phyloP scores from a whole-genome alignment of 225 moss, liverwort and hornwort species.

The Pleurozium schreberi region DNA sequence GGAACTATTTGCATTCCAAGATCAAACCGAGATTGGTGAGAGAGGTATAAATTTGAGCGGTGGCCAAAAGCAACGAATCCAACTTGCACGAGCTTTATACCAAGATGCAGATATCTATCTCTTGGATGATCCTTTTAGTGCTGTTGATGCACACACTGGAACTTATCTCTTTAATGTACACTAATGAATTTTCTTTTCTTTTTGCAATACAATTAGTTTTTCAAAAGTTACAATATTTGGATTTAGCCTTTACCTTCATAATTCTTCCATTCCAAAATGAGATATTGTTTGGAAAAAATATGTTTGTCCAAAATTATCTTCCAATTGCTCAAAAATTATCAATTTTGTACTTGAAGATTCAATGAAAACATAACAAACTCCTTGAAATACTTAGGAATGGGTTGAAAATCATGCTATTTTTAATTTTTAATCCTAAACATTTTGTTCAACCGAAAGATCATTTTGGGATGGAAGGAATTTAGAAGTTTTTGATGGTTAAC shows the following conservation, averaged over 20 bases:
- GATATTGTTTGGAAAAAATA: not conserved
- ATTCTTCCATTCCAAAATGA: not conserved
- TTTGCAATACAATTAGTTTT: not conserved
- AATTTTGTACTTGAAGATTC: not conserved
- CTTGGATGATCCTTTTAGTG: slow-evolving; percentile 63
- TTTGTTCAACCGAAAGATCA: not conserved
- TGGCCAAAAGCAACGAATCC: slow-evolving; percentile 61
- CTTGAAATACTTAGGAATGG: not conserved
- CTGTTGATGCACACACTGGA: slow-evolving; percentile 59
- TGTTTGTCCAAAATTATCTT: not conserved
- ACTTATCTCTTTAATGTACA: slow-evolving; percentile 42
- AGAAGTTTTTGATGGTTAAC: not conserved
- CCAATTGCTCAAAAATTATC: not conserved
- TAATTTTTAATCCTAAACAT: not conserved
- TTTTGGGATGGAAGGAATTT: not conserved
- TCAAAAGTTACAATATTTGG: not conserved
- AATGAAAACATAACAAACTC: not conserved
- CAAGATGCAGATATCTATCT: slow-evolving; percentile 50
- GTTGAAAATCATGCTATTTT: not conserved
- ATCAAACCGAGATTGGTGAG: slow-evolving; percentile 60
- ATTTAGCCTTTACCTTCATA: not conserved
- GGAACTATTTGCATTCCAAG: slow-evolving; percentile 44
- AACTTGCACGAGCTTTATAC: slow-evolving; percentile 58
- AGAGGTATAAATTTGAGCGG: slow-evolving; percentile 59
- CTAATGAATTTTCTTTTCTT: not conserved